phyloP scores from a whole-genome alignment of 306 rosid genomes.

The Cyclanthera cordifolia region DNA sequence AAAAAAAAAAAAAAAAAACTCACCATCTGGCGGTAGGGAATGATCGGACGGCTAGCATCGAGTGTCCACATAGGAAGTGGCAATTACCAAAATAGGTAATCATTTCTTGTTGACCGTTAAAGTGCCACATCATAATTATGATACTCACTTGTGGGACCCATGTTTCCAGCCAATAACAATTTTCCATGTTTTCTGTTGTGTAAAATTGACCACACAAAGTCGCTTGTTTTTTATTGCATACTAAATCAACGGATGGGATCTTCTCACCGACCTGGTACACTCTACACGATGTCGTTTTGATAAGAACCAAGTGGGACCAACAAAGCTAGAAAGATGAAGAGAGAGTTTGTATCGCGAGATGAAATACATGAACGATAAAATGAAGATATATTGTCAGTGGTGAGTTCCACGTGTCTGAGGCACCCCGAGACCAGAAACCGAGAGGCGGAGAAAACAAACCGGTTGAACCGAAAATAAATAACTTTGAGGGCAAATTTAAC shows the following conservation, averaged over 20 bases:
- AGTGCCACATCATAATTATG: slow-evolving; percentile 5
- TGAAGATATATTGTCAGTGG: background rate
- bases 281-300: background rate
- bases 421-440: background rate
- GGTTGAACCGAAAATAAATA: background rate
- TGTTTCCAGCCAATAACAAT: background rate
- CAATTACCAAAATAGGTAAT: background rate
- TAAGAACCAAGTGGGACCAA: background rate
- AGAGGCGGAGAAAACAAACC: background rate
- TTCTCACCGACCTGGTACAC: background rate
- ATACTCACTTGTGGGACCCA: background rate
- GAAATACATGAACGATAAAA: background rate
- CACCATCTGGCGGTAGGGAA: background rate
- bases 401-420: background rate
- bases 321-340: background rate
- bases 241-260: background rate
- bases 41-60: slow-evolving; percentile 5
- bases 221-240: background rate
- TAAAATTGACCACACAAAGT: background rate
- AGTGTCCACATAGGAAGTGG: no score
- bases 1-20: background rate
- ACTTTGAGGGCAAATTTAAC: no score
- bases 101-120: background rate
- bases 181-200: background rate
- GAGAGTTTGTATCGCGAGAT: background rate